Evolutionary conservation across 371 early-diverging fungal species (phyloP).

Genomic region (Blastocladiella emersonii): DNA sequence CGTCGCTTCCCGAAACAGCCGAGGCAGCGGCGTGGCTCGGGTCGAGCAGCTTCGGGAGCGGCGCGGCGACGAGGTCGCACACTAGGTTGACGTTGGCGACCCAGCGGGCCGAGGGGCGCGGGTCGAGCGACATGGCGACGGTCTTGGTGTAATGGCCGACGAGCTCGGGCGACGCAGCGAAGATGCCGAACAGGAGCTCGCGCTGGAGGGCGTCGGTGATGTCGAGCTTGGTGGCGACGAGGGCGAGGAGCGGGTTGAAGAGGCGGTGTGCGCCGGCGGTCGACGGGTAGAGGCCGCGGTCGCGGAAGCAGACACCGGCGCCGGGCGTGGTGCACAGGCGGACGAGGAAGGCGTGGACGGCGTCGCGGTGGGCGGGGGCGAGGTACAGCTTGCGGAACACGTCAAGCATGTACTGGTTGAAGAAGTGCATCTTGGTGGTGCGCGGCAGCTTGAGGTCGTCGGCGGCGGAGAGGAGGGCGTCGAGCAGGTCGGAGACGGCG

Average conservation of each 20-base stretch:
- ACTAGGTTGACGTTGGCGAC: constrained; percentile 57
- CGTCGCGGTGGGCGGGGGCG: constrained; percentile 39
- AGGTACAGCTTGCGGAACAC: constrained; percentile 20
- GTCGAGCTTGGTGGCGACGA: constrained; percentile 41
- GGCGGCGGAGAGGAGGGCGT: constrained; percentile 21
- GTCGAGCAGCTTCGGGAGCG: constrained; percentile 44
- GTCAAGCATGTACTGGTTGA: constrained; percentile 50
- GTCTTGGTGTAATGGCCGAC: constrained; percentile 55
- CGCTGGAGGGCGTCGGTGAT: constrained; percentile 53
- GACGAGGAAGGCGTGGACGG: constrained; percentile 54
- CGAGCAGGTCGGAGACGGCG: not conserved
- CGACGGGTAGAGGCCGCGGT: constrained; percentile 60
- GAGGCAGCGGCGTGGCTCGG: constrained; percentile 30
- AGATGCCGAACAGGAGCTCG: constrained; percentile 43
- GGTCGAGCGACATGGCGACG: constrained; percentile 51
- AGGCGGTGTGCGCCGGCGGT: constrained; percentile 12
- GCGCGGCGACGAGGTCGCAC: constrained; percentile 49
- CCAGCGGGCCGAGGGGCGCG: constrained; percentile 59
- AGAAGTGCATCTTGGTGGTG: constrained; percentile 42
- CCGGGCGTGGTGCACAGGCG: constrained; percentile 59
- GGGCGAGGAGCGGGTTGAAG: constrained; percentile 43
- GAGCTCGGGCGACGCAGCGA: constrained; percentile 61
- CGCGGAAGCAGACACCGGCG: constrained; percentile 55
- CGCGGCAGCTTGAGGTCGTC: constrained; percentile 44
- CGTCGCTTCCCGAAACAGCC: too few relatives aligned